phyloP scores from a whole-genome alignment of 805 yeast genomes.

The Pichia deserticola region DNA sequence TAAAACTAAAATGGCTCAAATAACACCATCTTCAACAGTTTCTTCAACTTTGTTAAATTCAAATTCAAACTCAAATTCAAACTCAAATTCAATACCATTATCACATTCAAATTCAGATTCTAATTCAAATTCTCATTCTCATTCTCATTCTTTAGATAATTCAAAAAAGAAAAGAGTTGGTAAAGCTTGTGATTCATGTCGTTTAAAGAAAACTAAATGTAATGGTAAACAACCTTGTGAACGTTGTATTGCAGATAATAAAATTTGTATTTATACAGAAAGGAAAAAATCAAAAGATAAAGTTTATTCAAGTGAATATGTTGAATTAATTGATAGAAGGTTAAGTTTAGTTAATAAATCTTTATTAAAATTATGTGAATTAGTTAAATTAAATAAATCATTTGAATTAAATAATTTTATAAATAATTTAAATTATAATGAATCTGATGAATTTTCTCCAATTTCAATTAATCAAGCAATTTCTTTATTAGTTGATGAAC shows the following conservation, averaged over 20 bases:
- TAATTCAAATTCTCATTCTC: not conserved
- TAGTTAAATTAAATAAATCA: conserved; percentile 14
- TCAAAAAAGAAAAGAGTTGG: conserved; percentile 47
- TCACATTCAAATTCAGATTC: not conserved
- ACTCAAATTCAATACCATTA: not conserved
- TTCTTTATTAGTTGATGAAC: conserved; percentile 32
- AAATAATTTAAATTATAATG: conserved; percentile 12
- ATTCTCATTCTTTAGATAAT: not conserved
- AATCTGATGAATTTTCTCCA: conserved; percentile 16
- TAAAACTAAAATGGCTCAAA: not conserved
- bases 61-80: not conserved
- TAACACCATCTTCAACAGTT: not conserved
- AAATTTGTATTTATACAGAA: conserved; percentile 52
- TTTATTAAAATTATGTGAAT: conserved; percentile 34
- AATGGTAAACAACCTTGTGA: conserved; percentile 57
- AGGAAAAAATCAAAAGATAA: conserved; percentile 48
- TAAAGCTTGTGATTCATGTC: conserved; percentile 57
- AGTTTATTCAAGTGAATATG: conserved; percentile 51
- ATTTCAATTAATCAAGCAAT: conserved; percentile 44
- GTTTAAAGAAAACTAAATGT: conserved; percentile 57
- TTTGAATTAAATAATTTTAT: conserved; percentile 7
- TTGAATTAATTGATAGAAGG: conserved; percentile 55
- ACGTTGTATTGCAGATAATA: conserved; percentile 47
- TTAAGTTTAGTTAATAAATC: conserved; percentile 44
- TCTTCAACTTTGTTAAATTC: not conserved